These are phyloP conservation scores for Salvia splendens DNA, from an alignment of 257 asterid species.

Conservation along the genomic window DNA sequence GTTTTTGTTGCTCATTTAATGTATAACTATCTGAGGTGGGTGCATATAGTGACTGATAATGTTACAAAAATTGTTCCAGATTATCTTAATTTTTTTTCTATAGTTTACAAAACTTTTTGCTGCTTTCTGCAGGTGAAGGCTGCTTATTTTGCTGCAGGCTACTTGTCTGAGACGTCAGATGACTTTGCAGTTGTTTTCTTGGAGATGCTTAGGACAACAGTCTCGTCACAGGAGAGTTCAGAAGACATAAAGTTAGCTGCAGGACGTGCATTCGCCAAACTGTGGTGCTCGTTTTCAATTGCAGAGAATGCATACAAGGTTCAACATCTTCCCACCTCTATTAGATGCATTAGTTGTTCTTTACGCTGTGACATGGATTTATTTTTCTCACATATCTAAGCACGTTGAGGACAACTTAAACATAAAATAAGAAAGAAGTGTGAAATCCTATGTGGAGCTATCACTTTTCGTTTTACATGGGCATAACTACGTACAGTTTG, in stretches of 20 bases:
- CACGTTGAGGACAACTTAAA: conserved; percentile 14
- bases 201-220: conserved; percentile 59
- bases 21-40: background rate
- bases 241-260: conserved; percentile 64
- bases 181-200: conserved; percentile 76
- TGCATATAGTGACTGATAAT: background rate
- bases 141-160: conserved; percentile 76
- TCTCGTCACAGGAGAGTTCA: conserved; percentile 50
- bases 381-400: background rate
- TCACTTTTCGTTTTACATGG: conserved; percentile 10
- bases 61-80: background rate
- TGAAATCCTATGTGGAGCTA: background rate
- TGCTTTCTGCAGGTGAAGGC: conserved; percentile 66
- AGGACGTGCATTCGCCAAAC: conserved; percentile 53
- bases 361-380: conserved; percentile 10
- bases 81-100: conserved; percentile 22
- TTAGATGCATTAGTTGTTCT: conserved; percentile 13
- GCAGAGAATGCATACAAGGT: conserved; percentile 85
- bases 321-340: conserved; percentile 38
- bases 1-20: background rate
- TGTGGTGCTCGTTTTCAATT: conserved; percentile 54
- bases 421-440: background rate
- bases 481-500: conserved; percentile 8
- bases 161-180: conserved; percentile 66
- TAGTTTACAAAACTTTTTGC: conserved; percentile 14